phyloP scores from a whole-genome alignment of 2,329 filamentous ascomycete species.

The Clarireedia hainanense region DNA sequence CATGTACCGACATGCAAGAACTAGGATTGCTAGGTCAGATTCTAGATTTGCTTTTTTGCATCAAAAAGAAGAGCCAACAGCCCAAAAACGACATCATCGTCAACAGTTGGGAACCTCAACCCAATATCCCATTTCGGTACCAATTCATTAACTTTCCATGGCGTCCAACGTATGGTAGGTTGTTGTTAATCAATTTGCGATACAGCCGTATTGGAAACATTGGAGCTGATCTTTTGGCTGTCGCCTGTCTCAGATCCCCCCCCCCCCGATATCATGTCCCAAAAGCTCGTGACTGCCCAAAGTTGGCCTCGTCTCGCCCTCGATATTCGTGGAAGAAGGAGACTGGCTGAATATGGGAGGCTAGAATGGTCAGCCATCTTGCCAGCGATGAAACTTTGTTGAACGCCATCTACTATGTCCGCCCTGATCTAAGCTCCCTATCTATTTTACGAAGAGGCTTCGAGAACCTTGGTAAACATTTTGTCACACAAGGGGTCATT shows the following conservation, averaged over 20 bases:
- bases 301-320: conserved; percentile 8
- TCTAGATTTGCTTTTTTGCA: conserved; percentile 1
- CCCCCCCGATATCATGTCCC: background rate
- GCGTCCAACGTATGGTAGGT: background rate
- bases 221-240: conserved; percentile 11
- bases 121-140: background rate
- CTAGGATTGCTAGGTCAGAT: conserved; percentile 11
- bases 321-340: conserved; percentile 20
- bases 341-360: conserved; percentile 15
- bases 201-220: background rate
- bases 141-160: background rate
- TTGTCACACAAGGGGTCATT: background rate
- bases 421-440: background rate
- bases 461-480: background rate
- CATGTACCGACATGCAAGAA: conserved; percentile 17
- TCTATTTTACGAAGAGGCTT: background rate
- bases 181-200: background rate
- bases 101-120: background rate
- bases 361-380: conserved; percentile 9
- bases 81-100: background rate
- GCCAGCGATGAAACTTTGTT: conserved; percentile 2
- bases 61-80: background rate
- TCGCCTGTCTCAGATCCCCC: conserved; percentile 11
- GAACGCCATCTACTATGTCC: background rate
- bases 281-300: conserved; percentile 15